A percentile compares a stretch with the other conserved stretches of the same genome.
These are phyloP conservation scores for Adansonia grandidieri DNA, from an alignment of 441 rosid species.

Conservation along the genomic window DNA sequence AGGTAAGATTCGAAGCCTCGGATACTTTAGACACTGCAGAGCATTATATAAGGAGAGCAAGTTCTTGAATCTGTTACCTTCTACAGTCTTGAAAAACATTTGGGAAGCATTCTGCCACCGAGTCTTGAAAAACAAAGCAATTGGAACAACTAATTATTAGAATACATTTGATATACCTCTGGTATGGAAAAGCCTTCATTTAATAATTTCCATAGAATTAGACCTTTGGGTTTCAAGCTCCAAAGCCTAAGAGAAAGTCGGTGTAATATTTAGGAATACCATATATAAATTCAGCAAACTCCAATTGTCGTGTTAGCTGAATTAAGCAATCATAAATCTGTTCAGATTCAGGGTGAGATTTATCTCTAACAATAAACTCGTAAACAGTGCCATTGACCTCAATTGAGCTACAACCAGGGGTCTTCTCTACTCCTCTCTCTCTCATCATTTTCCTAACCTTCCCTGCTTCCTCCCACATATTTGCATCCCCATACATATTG, in stretches of 20 bases:
- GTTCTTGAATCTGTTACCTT: background rate
- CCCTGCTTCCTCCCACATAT: constrained; percentile 72
- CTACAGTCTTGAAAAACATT: background rate
- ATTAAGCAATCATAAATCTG: constrained; percentile 59
- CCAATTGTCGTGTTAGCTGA: constrained; percentile 51
- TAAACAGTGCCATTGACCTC: constrained; percentile 62
- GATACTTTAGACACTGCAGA: background rate
- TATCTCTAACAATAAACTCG: constrained; percentile 79
- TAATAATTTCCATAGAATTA: background rate
- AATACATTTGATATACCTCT: background rate
- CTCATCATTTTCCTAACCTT: constrained; percentile 70
- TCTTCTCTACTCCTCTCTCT: constrained; percentile 76
- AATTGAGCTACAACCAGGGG: constrained; percentile 81
- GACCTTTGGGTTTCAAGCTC: constrained; percentile 25
- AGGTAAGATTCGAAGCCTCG: background rate
- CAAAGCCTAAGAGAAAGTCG: constrained; percentile 27
- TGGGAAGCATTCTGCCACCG: background rate
- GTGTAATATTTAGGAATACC: constrained; percentile 24
- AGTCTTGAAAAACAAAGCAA: constrained; percentile 6
- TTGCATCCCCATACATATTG: constrained; percentile 72
- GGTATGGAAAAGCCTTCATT: background rate
- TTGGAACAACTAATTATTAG: background rate
- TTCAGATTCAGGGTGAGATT: constrained; percentile 54
- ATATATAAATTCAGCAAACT: constrained; percentile 30
- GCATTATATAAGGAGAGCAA: background rate